These are phyloP conservation scores for Chloris gayana DNA, from an alignment of 176 grass and related monocot species.

Conservation along the genomic window DNA sequence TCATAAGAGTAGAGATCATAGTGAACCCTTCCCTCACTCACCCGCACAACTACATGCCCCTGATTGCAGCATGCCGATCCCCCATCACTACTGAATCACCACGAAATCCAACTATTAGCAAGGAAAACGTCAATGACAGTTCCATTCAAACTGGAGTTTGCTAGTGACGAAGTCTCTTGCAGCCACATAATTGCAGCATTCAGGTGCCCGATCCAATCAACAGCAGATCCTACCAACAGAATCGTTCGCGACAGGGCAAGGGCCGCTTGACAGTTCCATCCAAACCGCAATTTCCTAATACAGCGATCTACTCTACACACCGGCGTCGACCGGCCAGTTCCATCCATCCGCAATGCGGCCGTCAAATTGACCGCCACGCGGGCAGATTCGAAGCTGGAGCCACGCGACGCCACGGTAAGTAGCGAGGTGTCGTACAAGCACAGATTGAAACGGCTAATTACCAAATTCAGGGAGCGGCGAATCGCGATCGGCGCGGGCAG, in stretches of 20 bases:
- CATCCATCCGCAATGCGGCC: not conserved
- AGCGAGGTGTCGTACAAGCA: not conserved
- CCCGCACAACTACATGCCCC: conserved; percentile 11
- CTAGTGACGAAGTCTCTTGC: not conserved
- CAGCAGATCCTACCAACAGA: not conserved
- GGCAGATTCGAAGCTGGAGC: conserved; percentile 28
- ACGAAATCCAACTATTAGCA: not conserved
- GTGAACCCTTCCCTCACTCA: not conserved
- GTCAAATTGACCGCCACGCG: not conserved
- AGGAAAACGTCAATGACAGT: conserved; percentile 4
- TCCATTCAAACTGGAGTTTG: not conserved
- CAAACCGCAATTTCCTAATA: not conserved
- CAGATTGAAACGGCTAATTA: not conserved
- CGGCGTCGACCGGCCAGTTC: not conserved
- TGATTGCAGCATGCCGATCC: not conserved
- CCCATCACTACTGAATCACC: not conserved
- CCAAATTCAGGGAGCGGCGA: not conserved
- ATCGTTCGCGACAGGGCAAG: conserved; percentile 15
- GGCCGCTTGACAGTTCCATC: not conserved
- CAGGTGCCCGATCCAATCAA: not conserved
- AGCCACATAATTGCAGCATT: conserved; percentile 3
- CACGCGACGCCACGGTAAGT: conserved; percentile 5
- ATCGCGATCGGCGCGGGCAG: conserved; percentile 14
- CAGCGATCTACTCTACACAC: not conserved
- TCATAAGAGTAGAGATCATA: not conserved